Percentiles rank a stretch among this genome's conserved stretches.
Evolutionary conservation across 2,329 filamentous ascomycete species (phyloP).

Genomic region (Colletotrichum australisinense): DNA sequence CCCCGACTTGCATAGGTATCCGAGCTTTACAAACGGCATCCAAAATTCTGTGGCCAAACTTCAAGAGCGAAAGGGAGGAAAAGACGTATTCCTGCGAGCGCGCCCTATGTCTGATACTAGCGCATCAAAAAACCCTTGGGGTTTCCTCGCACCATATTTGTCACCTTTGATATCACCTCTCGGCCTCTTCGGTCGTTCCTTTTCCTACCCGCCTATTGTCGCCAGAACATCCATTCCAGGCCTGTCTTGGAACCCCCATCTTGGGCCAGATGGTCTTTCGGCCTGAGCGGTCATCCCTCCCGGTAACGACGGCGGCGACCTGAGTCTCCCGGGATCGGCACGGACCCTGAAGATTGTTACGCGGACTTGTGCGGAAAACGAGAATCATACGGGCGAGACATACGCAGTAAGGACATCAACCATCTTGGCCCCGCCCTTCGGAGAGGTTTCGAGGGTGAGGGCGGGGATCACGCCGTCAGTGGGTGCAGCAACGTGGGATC

Average conservation of each 20-base stretch:
- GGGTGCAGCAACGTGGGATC: slow-evolving; percentile 28
- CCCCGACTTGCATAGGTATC: neutral
- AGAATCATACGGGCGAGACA: neutral
- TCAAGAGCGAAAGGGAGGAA: slow-evolving; percentile 10
- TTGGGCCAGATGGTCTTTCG: slow-evolving; percentile 19
- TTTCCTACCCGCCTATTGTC: neutral
- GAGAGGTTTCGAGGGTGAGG: neutral
- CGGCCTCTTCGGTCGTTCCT: neutral
- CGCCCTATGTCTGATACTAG: slow-evolving; percentile 8
- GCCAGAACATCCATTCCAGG: slow-evolving; percentile 7
- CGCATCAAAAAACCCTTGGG: slow-evolving; percentile 9
- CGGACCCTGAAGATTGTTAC: neutral
- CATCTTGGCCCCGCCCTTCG: neutral
- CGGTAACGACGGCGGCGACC: slow-evolving; percentile 1
- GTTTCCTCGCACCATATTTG: neutral
- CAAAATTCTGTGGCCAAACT: neutral
- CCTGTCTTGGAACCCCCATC: slow-evolving; percentile 30
- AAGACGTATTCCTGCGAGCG: neutral
- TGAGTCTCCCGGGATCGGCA: slow-evolving; percentile 16
- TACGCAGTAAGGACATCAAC: neutral
- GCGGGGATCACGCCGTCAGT: neutral
- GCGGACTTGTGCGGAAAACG: neutral
- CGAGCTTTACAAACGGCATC: neutral
- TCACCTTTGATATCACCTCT: slow-evolving; percentile 4
- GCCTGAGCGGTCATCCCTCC: slow-evolving; percentile 16